Evolutionary conservation across 1,139 yeast genomes (phyloP).

Genomic region (Suhomyces bribrorum): DNA sequence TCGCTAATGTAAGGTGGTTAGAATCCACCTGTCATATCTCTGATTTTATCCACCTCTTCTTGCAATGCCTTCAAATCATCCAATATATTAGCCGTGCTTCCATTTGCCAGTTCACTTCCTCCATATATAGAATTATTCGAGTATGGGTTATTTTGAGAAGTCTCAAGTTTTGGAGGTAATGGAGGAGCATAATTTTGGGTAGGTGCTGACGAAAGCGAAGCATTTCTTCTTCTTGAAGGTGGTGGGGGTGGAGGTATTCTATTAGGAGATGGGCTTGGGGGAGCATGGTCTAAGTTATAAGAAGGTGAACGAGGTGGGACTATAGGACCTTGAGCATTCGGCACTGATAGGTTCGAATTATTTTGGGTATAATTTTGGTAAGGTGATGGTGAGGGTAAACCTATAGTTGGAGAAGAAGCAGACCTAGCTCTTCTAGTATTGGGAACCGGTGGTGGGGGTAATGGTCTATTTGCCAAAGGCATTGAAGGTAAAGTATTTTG

Average conservation of each 20-base stretch:
- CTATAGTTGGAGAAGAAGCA: constrained; percentile 47
- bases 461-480: constrained; percentile 21
- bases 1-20: constrained; percentile 15
- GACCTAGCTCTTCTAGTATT: constrained; percentile 40
- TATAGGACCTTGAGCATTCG: constrained; percentile 16
- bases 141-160: constrained; percentile 9
- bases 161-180: constrained; percentile 34
- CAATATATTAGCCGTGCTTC: constrained; percentile 52
- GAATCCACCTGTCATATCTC: constrained; percentile 53
- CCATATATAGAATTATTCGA: constrained; percentile 6
- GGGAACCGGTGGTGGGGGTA: constrained; percentile 46
- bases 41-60: constrained; percentile 60
- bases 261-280: constrained; percentile 7
- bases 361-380: constrained; percentile 11
- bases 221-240: constrained; percentile 38
- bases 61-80: constrained; percentile 64
- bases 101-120: constrained; percentile 19
- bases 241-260: constrained; percentile 46
- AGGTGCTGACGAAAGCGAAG: constrained; percentile 13
- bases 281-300: neutral
- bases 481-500: constrained; percentile 22
- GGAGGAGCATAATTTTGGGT: constrained; percentile 24
- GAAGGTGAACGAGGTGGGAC: constrained; percentile 22
- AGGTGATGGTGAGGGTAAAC: constrained; percentile 21
- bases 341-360: constrained; percentile 4